Evolutionary conservation across 1,284 basidiomycete species (phyloP).

Genomic region (Limonomyces culmigenus): DNA sequence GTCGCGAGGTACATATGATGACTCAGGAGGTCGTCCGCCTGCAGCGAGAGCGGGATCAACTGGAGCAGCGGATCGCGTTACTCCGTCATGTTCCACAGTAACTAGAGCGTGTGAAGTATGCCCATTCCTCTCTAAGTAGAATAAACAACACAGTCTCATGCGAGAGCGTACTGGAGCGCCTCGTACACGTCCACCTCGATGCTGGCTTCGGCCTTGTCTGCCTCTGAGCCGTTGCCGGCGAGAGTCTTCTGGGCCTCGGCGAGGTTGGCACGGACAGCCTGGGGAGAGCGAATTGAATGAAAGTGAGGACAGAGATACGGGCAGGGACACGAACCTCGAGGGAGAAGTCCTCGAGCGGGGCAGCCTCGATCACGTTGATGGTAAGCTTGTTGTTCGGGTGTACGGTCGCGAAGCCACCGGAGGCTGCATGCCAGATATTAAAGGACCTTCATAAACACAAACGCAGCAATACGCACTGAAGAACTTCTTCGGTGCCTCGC

Average conservation of each 20-base stretch:
- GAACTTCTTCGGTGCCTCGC: slow-evolving; percentile 76
- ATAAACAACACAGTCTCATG: slow-evolving; percentile 23
- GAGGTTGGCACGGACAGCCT: slow-evolving; percentile 85
- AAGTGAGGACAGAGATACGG: not conserved
- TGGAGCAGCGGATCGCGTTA: slow-evolving; percentile 63
- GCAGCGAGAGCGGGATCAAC: slow-evolving; percentile 50
- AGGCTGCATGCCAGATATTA: slow-evolving; percentile 39
- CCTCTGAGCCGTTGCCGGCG: slow-evolving; percentile 73
- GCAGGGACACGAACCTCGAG: slow-evolving; percentile 44
- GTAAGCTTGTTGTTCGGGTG: slow-evolving; percentile 96
- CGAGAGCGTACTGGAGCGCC: slow-evolving; percentile 77
- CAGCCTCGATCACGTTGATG: slow-evolving; percentile 95
- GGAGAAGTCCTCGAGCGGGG: slow-evolving; percentile 84
- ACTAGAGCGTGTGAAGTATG: too few relatives aligned
- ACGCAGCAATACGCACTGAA: slow-evolving; percentile 52
- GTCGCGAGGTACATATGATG: slow-evolving; percentile 57
- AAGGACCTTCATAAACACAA: not conserved
- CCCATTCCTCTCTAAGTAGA: too few relatives aligned
- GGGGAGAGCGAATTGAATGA: not conserved
- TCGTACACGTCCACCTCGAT: slow-evolving; percentile 96
- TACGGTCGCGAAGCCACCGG: slow-evolving; percentile 93
- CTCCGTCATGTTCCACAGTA: too few relatives aligned
- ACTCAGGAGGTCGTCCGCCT: slow-evolving; percentile 58
- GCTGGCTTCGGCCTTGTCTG: slow-evolving; percentile 87
- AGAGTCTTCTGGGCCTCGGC: slow-evolving; percentile 80